Conservation (phyloP, 1,284 basidiomycete species). For the Phellinidium pouzarii region DNA sequence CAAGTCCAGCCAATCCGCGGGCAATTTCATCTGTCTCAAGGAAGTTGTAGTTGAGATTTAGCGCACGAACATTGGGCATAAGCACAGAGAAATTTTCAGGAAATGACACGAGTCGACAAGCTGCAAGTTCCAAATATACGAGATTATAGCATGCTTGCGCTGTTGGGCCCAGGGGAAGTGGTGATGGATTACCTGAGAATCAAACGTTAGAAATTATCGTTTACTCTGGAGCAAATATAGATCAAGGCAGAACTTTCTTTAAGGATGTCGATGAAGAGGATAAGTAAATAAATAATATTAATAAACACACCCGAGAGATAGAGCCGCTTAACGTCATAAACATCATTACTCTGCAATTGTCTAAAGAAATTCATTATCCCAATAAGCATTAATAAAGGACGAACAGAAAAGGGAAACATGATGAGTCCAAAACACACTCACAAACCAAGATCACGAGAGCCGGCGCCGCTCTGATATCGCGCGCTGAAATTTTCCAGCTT, state of each 20-base stretch:
- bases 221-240: too few species aligned
- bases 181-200: conserved; percentile 37
- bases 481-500: conserved; percentile 88
- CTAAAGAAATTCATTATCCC: conserved; percentile 28
- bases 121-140: conserved; percentile 89
- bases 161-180: conserved; percentile 12
- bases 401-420: not conserved
- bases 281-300: not conserved
- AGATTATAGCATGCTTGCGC: conserved; percentile 73
- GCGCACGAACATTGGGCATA: conserved; percentile 82
- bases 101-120: conserved; percentile 76
- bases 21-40: conserved; percentile 50
- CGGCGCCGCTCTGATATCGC: conserved; percentile 77
- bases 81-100: conserved; percentile 61
- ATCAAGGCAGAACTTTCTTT: not conserved
- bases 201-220: conserved; percentile 20
- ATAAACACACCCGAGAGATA: conserved; percentile 83
- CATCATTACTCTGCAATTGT: conserved; percentile 58
- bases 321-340: conserved; percentile 86
- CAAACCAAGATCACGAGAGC: conserved; percentile 51
- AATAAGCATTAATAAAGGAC: not conserved
- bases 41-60: conserved; percentile 97
- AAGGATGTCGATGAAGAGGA: not conserved
- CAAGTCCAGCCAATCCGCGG: conserved; percentile 63
- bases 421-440: conserved; percentile 14